Conservation (phyloP, 2,329 filamentous ascomycete species). For the Penicillium sp. region DNA sequence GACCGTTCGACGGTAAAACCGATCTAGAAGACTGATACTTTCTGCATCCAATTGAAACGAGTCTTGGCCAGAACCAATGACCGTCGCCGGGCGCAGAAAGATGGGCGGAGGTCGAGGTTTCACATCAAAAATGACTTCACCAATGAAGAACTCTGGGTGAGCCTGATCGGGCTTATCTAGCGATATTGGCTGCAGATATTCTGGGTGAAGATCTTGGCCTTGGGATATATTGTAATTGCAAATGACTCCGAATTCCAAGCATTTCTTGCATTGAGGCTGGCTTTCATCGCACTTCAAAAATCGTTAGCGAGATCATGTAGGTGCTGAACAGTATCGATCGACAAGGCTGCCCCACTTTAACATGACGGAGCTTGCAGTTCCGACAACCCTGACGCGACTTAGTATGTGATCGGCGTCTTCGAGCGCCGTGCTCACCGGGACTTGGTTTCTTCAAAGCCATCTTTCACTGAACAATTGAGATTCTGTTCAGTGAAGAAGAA, state of each 20-base stretch:
- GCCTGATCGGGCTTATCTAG: constrained; percentile 44
- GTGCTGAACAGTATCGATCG: background rate
- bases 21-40: constrained; percentile 10
- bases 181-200: constrained; percentile 46
- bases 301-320: background rate
- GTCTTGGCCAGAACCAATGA: constrained; percentile 14
- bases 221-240: constrained; percentile 39
- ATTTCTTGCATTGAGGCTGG: constrained; percentile 55
- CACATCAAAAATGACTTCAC: constrained; percentile 11
- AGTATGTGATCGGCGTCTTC: constrained; percentile 44
- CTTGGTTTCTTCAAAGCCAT: background rate
- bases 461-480: background rate
- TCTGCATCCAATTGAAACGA: constrained; percentile 18
- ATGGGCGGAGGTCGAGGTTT: background rate
- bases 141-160: background rate
- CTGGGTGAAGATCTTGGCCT: constrained; percentile 50
- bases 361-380: constrained; percentile 51
- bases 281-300: constrained; percentile 56
- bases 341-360: constrained; percentile 16
- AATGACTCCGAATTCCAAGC: constrained; percentile 46
- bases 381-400: constrained; percentile 60
- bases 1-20: constrained; percentile 16
- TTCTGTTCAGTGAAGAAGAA: background rate
- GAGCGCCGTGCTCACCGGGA: background rate
- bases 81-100: background rate